Base-by-base conservation (phyloP, 495 filamentous ascomycete genomes). In the Penicillium herquei region DNA sequence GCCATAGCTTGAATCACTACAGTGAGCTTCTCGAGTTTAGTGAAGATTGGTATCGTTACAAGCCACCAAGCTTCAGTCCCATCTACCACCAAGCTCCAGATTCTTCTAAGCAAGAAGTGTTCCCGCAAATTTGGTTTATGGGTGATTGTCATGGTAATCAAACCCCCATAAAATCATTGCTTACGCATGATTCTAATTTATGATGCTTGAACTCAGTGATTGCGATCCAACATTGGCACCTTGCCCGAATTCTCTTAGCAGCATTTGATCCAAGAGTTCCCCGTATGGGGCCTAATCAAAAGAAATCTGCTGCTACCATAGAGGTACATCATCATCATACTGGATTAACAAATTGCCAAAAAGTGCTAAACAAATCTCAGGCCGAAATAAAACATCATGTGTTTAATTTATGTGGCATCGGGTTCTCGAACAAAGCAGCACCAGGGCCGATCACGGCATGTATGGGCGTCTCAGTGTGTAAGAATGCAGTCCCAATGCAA, bases 141-240 rank as follows among this genome's bases (percentile, higher is more conserved):
- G 37, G 39, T 31, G 49, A 52, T 17, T 52, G 49, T 43, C 49
- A 52, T 32, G 49, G 49, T 52, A 52, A 14, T 7, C 17, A 34
- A 13, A 11, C 47, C 5, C 10, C 30, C 2, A 10, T 13, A 16
- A 34, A 33, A 16, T 1, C 21, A 26, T 26, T 26, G 2, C 1
- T 26, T 26, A 4, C 1, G 2, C 4, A 26, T 26, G 21, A 26
- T 26, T 26, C 21, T 26, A 26, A 32, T 9, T 9, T 0, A 43
- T 32, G 14, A 14, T 21, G n/a, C 10, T 43, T n/a, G 21, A 11
- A 3, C 18, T 2, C 16, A 52, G 49, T 52, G 21, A 52, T 31
- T 21, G 49, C 49, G 13, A 52, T 52, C 17, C 49, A 52, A 31
- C 49, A 52, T 30, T 52, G 49, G 49, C 49, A 42, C 16, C 39